Base-by-base conservation (phyloP, 768 basidiomycete species). In the Auricularia cornea region DNA sequence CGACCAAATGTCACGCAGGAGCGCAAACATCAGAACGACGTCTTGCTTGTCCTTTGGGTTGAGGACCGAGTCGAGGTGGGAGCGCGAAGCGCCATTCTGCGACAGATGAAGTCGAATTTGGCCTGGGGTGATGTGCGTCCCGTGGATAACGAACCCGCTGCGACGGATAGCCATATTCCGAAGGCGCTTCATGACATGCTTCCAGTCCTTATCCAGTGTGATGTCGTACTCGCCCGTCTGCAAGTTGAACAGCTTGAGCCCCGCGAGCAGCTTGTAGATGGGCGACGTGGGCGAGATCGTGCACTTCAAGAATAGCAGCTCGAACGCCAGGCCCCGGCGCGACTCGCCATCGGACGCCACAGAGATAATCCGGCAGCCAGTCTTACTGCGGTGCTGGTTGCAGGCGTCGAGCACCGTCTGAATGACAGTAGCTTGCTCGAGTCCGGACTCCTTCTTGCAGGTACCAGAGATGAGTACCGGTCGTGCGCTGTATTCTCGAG, bases 171-270 rank as follows among this genome's bases (percentile, higher is more conserved):
- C n/a, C 11, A 70, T 61, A 63, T 76, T 76, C 2, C 74, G 67
- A 23, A 69, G 59, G 1, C 71, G 68, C 65, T 78, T 77, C 57
- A 75, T 62, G 51, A 76, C 62, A 63, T 78, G 77, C 61, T 75
- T 74, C 23, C 59, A 72, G 61, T 77, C 76, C 51, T 75, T 77
- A 44, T 77, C 75, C 1, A 63, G 61, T 5, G 76, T 77, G 3
- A 77, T n/a, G 57, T 77, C 75, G 57, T 77, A 70, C 30, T 69
- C 67, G 5, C 76, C 74, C 23, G 74, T 73, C n/a, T 69, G 44
- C 2, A 73, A 62, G 60, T 78, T 70, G 65, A 78, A 64, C 35
- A 74, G 61, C 0, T 0, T 28, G 0, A 77, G 60, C 3, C 26
- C 18, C 12, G 40, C 12, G 3, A 77, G 69, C 1, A 70, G 63